Base-by-base conservation (phyloP, 2,329 filamentous ascomycete species). In the Fusarium sp. region DNA sequence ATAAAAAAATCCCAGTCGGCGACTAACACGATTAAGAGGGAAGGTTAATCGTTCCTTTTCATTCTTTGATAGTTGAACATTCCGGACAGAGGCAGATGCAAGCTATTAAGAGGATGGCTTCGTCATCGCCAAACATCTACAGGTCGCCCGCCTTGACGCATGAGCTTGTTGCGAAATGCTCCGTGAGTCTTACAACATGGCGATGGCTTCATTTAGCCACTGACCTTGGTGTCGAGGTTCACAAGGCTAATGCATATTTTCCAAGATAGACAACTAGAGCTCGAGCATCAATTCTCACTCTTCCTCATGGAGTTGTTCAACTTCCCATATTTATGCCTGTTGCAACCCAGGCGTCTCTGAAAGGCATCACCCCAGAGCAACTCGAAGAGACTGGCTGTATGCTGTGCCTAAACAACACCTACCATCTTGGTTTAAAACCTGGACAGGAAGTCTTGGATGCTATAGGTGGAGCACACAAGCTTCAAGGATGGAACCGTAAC, bases 271-370 rank as follows among this genome's bases (percentile, higher is more conserved):
- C 94, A 50, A 98, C 95, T 13, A 93, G 95, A 85, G 96, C 96
- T 27, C 92, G 96, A 72, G 96, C 96, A 51, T 96, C 96, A 55
- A 90, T 89, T 63, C 86, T 99, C 56, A 92, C 90, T 49, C 89
- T 99, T 27, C 95, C 96, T 53, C 97, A 99, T 88, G 96, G 96
- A 61, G 87, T 91, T 3, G 94, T 99, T 27, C 89, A 92, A 74
- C 88, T 98, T 30, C 96, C 97, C 10, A 90, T 98, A 62, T 99
- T 99, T 81, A 99, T 99, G 96, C 96, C 96, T 18, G 96, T 99
- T 45, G 96, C 96, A 30, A 99, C 96, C 1, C 96, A 99, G 81
- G 96, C 93, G 2, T 97, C 95, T 1, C 86, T 99, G 41, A 99
- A 99, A 79, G 96, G 96, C 45, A 82, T 99, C 59, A 98, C 96